phyloP scores from a whole-genome alignment of 192 early-diverging fungal genomes.

The Nowakowskiella sp. region DNA sequence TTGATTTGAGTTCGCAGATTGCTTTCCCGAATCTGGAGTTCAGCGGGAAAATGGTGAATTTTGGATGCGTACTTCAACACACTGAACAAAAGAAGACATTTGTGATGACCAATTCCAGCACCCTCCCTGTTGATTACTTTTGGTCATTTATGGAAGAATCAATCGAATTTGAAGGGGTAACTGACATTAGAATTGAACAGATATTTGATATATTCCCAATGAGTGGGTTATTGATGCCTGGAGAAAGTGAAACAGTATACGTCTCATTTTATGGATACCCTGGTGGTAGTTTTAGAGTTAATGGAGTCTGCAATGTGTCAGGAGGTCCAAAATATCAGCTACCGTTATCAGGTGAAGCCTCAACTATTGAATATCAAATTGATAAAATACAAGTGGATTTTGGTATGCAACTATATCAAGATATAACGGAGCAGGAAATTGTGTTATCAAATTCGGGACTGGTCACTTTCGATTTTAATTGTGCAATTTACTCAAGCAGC shows the following conservation, averaged over 20 bases:
- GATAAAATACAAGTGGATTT: constrained; percentile 35
- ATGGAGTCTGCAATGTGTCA: constrained; percentile 41
- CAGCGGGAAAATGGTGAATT: constrained; percentile 16
- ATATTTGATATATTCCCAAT: constrained; percentile 47
- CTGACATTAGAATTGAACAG: constrained; percentile 23
- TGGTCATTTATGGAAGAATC: constrained; percentile 39
- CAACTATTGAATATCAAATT: constrained; percentile 33
- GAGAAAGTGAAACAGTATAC: constrained; percentile 32
- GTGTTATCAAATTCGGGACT: constrained; percentile 38
- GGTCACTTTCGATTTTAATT: constrained; percentile 42
- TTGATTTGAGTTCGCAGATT: constrained; percentile 41
- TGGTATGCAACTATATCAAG: constrained; percentile 41
- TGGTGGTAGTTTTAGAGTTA: constrained; percentile 17
- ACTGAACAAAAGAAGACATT: constrained; percentile 33
- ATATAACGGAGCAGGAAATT: constrained; percentile 49
- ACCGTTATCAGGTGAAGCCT: constrained; percentile 38
- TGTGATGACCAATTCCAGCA: constrained; percentile 34
- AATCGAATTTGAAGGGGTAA: constrained; percentile 2
- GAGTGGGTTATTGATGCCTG: constrained; percentile 34
- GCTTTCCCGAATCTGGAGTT: constrained; percentile 48
- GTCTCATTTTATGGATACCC: constrained; percentile 40
- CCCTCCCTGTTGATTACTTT: constrained; percentile 38
- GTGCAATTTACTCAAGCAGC: constrained; percentile 21
- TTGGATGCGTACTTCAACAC: constrained; percentile 45
- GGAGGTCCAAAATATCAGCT: constrained; percentile 54